Base-by-base conservation (phyloP, 2,329 filamentous ascomycete genomes). In the Curvularia eragrostidis region DNA sequence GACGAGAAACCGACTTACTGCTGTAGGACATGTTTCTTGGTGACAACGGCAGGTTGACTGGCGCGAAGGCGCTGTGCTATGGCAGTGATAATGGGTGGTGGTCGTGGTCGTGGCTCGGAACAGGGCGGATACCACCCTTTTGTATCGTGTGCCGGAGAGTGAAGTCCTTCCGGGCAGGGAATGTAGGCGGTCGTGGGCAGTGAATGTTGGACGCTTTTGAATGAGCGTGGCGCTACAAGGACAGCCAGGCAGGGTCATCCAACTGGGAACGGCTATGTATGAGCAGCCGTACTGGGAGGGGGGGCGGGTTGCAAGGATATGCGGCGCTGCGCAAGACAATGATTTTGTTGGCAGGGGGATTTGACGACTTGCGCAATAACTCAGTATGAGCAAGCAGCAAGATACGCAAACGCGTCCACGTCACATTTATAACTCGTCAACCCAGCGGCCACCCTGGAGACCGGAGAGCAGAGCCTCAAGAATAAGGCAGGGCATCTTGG, bases 231-330 rank as follows among this genome's bases (percentile, higher is more conserved):
- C 51, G 26, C 50, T 6, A 32, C 19, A 26, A 34, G 15, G 13
- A 13, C 32, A 13, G 32, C 32, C 12, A 13, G 3, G 7, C 32
- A 34, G 32, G 12, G 12, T 34, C 5, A 15, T 15, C 12, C 34
- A 36, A n/a, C 5, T 5, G 30, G 28, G 7, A 38, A 44, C 13
- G 21, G 32, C 4, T 49, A 43, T 52, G 52, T 54, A 52, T 52
- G 52, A 55, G 48, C 48, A 52, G 19, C 9, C 24, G 19, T 51
- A 21, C 18, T 48, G 32, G 38, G 59, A 44, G 53, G 52, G 42
- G n/a, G n/a, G n/a, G n/a, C n/a, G n/a, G n/a, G n/a, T n/a, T 58
- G 54, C 44, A 58, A 58, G 58, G 51, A 55, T 54, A 56, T 28
- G 6, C 13, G 39, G 21, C 21, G 39, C 21, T 26, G 19, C 24